These are phyloP conservation scores for Alternaria ethzedia DNA, from an alignment of 2,329 filamentous ascomycete species.

Conservation along the genomic window DNA sequence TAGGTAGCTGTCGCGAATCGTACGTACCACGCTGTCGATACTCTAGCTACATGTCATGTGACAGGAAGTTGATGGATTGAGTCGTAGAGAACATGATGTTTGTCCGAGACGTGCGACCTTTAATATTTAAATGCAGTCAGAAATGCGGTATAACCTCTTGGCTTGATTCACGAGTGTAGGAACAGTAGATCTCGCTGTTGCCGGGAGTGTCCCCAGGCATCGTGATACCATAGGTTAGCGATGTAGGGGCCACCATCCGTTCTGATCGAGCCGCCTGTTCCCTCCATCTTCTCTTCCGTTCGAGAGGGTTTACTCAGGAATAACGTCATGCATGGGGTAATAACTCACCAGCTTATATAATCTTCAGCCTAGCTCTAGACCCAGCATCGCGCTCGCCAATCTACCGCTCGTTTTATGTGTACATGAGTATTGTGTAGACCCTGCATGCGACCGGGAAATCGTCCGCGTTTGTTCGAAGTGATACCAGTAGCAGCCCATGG, in stretches of 20 bases:
- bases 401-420: not conserved
- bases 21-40: not conserved
- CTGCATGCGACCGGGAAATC: not conserved
- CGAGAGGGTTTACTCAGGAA: not conserved
- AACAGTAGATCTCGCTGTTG: not conserved
- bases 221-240: not conserved
- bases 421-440: not conserved
- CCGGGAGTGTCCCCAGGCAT: not conserved
- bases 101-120: not conserved
- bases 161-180: not conserved
- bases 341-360: not conserved
- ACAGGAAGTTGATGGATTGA: not conserved
- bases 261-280: not conserved
- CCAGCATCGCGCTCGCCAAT: not conserved
- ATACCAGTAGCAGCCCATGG: not conserved
- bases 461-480: not conserved
- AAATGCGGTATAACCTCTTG: not conserved
- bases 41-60: not conserved
- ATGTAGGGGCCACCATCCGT: not conserved
- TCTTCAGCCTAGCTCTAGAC: not conserved
- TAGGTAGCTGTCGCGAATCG: not conserved
- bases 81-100: not conserved
- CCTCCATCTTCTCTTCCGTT: not conserved
- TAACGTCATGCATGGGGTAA: not conserved
- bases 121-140: not conserved